Conservation (phyloP, 768 basidiomycete species). For the Sistotremastrum suecicum region DNA sequence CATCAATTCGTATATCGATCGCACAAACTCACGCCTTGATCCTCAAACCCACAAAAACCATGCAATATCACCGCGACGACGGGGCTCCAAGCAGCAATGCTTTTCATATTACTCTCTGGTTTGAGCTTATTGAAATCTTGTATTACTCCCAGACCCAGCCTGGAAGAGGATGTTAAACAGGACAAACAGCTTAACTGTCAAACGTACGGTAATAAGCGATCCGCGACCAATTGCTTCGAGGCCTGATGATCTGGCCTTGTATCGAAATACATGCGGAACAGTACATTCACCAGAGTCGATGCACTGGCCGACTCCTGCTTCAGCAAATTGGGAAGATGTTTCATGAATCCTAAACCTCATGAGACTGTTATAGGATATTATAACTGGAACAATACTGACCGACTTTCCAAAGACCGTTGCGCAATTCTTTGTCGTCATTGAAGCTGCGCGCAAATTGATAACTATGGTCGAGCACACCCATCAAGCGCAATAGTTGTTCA, state of each 20-base stretch:
- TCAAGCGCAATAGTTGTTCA: constrained; percentile 80
- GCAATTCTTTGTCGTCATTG: constrained; percentile 95
- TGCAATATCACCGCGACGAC: constrained; percentile 91
- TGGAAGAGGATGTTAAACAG: constrained; percentile 18
- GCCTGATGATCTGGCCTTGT: constrained; percentile 76
- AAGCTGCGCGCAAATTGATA: constrained; percentile 96
- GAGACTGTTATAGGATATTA: background rate
- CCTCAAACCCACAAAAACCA: constrained; percentile 81
- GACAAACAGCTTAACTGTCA: background rate
- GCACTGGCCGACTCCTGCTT: constrained; percentile 99
- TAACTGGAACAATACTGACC: constrained; percentile 45
- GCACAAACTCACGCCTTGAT: constrained; percentile 59
- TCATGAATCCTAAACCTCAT: constrained; percentile 78
- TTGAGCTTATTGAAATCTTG: constrained; percentile 85
- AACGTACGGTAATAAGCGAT: constrained; percentile 55
- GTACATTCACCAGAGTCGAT: constrained; percentile 81
- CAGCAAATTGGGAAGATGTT: constrained; percentile 90
- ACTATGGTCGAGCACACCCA: constrained; percentile 92
- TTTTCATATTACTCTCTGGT: constrained; percentile 83
- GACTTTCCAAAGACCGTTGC: constrained; percentile 98
- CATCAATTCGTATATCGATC: background rate
- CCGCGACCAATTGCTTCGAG: constrained; percentile 65
- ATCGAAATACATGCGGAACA: constrained; percentile 91
- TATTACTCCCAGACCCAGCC: constrained; percentile 76
- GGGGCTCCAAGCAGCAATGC: constrained; percentile 96